A percentile compares a stretch with the other conserved stretches of the same genome.
phyloP scores from a whole-genome alignment of 352 stramenopile genomes.

The Aphanomyces euteiches region DNA sequence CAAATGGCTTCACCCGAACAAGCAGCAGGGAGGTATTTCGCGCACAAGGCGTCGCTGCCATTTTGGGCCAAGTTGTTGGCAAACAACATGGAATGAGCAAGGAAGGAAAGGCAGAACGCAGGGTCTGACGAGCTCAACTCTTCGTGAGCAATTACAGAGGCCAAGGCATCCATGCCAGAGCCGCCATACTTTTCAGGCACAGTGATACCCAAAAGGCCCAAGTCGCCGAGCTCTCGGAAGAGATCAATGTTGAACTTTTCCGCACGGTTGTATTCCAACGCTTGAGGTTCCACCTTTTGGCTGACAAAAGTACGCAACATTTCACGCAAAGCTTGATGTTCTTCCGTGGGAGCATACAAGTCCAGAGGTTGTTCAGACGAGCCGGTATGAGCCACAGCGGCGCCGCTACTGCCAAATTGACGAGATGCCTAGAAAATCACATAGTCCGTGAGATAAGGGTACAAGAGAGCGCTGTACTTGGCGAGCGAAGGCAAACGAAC shows the following conservation, averaged over 20 bases:
- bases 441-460: conserved; percentile 2
- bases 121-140: conserved; percentile 97
- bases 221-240: conserved; percentile 92
- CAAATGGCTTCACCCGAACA: conserved; percentile 94
- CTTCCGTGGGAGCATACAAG: conserved; percentile 85
- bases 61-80: conserved; percentile 92
- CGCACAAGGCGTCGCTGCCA: conserved; percentile 82
- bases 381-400: not conserved
- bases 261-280: conserved; percentile 92
- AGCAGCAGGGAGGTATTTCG: conserved; percentile 85
- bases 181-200: conserved; percentile 94
- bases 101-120: conserved; percentile 97
- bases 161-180: conserved; percentile 93
- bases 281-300: conserved; percentile 97
- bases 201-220: conserved; percentile 96
- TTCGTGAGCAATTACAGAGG: conserved; percentile 93
- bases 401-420: not conserved
- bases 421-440: not conserved
- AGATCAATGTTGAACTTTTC: conserved; percentile 97
- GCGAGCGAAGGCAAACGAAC: conserved; percentile 15
- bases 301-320: conserved; percentile 94
- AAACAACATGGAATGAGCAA: conserved; percentile 92
- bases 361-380: conserved; percentile 38
- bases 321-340: conserved; percentile 85
- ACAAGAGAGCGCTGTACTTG: conserved; percentile 12